Percentiles rank a stretch among this genome's conserved stretches.
These are phyloP conservation scores for Melampsora americana DNA, from an alignment of 1,284 basidiomycete species.

Conservation along the genomic window DNA sequence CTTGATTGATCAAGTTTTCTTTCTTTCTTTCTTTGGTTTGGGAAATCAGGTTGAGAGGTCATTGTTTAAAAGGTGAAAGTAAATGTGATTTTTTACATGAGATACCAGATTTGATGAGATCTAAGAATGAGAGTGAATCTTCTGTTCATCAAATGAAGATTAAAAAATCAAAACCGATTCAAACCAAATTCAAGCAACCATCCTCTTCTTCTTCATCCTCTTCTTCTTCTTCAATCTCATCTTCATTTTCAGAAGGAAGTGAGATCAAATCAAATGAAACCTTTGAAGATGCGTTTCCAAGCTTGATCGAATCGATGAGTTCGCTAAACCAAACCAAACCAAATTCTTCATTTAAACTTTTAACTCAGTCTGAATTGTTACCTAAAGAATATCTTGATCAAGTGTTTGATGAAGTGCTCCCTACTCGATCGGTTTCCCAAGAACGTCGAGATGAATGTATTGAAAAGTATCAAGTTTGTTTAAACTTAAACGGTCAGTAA, in stretches of 20 bases:
- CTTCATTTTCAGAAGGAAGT: no score
- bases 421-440: not conserved
- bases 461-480: not conserved
- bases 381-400: no score
- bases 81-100: slow-evolving; percentile 38
- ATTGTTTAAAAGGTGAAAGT: slow-evolving; percentile 33
- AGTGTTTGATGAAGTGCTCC: no score
- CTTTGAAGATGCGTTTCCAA: slow-evolving; percentile 32
- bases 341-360: not conserved
- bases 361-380: no score
- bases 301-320: not conserved
- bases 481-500: not conserved
- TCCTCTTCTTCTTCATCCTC: no score
- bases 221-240: no score
- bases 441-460: not conserved
- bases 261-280: not conserved
- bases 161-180: no score
- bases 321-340: not conserved
- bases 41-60: slow-evolving; percentile 30
- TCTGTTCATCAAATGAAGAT: not conserved
- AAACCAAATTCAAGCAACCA: no score
- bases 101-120: slow-evolving; percentile 20
- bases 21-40: no score
- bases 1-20: not conserved
- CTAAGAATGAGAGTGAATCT: no score